Conservation (phyloP, 768 basidiomycete species). For the Trametes cubensis region DNA sequence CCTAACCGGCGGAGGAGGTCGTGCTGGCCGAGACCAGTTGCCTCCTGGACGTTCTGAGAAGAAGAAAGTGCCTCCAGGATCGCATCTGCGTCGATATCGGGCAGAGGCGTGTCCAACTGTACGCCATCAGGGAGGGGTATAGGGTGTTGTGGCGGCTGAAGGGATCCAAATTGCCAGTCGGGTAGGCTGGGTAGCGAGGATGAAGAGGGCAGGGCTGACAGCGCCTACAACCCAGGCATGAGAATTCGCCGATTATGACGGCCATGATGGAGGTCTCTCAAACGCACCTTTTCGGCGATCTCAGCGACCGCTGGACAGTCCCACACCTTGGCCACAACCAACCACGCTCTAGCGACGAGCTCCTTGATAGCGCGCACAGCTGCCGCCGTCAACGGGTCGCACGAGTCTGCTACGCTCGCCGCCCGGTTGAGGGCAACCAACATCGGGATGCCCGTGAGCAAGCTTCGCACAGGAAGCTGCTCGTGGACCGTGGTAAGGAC, state of each 20-base stretch:
- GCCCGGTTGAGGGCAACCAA: constrained; percentile 70
- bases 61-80: constrained; percentile 61
- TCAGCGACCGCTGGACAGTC: constrained; percentile 55
- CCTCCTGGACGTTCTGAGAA: constrained; percentile 57
- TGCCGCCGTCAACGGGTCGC: constrained; percentile 39
- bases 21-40: constrained; percentile 64
- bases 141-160: constrained; percentile 49
- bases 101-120: constrained; percentile 36
- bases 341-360: constrained; percentile 66
- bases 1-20: constrained; percentile 54
- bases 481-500: constrained; percentile 70
- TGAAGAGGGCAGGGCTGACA: constrained; percentile 18
- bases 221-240: constrained; percentile 6
- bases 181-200: constrained; percentile 37
- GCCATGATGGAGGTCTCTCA: neutral
- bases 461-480: constrained; percentile 70
- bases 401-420: constrained; percentile 45
- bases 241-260: neutral
- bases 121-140: constrained; percentile 42
- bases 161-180: constrained; percentile 42
- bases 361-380: constrained; percentile 62
- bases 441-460: constrained; percentile 85
- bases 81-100: constrained; percentile 53
- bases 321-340: constrained; percentile 72
- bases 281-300: constrained; percentile 56